Evolutionary conservation across 1,284 basidiomycete species (phyloP), one percentile per base, ranked within the genome.

Genomic region (Sporisorium scitamineum): DNA sequence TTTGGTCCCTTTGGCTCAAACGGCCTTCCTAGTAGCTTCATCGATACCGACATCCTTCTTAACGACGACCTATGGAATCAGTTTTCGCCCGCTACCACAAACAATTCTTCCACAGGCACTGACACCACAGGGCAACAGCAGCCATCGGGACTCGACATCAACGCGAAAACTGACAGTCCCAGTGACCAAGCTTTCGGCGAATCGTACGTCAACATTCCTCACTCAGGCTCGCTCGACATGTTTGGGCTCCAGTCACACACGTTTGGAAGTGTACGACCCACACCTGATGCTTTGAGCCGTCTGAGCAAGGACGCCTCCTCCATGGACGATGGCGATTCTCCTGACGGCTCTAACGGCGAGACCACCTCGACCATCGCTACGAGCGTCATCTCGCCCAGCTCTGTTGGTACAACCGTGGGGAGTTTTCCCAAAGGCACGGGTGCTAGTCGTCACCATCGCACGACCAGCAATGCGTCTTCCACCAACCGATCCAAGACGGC

Each of bases 31-130:
- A 73, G 58, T 41, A 77, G 70, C 70, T 77, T 77, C 54, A 79
- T 79, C 50, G 78, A 79, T 42, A 79, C 75, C 27, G 74, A 79
- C 29, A 74, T 77, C 32, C 61, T 79, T n/a, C 65, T 79, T 56
- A 79, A 74, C 37, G 70, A 79, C 45, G 74, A 79, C 26, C 68
- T 79, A 8, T 79, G 78, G 78, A 69, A 57, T 34, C 67, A 74
- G 41, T 67, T 78, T 37, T 70, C 76, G 1, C 61, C 65, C n/a
- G 69, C 61, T 10, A 51, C 66, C 32, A 58, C 52, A 39, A 51
- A 59, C 51, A 63, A 44, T 34, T 54, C 57, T 22, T 68, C 58
- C 45, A 54, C 57, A 51, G 51, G 54, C 29, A 34, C 50, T 4
- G 61, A 61, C 22, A 27, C 24, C 16, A 42, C 55, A 13, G 44